Evolutionary conservation across 805 yeast species (phyloP).

Genomic region (Kuraishia hungarica): DNA sequence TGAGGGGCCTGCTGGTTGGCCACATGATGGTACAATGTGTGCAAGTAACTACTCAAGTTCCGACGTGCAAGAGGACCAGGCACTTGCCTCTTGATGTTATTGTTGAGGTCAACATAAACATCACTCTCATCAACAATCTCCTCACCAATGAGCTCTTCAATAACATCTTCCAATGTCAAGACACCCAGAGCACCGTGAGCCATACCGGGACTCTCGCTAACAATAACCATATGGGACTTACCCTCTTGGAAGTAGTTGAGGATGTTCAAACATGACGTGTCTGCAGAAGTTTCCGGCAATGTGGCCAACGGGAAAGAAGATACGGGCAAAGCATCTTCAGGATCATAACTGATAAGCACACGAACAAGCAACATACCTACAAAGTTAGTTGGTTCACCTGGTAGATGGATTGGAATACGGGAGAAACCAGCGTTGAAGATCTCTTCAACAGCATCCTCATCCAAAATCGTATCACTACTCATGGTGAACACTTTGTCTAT

Average conservation of each 20-base stretch:
- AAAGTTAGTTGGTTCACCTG: slow-evolving; percentile 82
- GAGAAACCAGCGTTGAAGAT: slow-evolving; percentile 92
- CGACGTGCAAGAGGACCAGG: slow-evolving; percentile 73
- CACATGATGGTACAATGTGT: slow-evolving; percentile 35
- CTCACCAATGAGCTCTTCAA: slow-evolving; percentile 95
- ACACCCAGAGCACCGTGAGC: slow-evolving; percentile 81
- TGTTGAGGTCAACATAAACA: slow-evolving; percentile 85
- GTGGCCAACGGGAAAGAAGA: slow-evolving; percentile 94
- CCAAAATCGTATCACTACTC: slow-evolving; percentile 73
- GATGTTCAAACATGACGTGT: slow-evolving; percentile 88
- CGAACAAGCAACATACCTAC: slow-evolving; percentile 93
- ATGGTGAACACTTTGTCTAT: slow-evolving; percentile 82
- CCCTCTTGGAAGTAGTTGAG: slow-evolving; percentile 97
- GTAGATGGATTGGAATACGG: slow-evolving; percentile 88
- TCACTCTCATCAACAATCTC: slow-evolving; percentile 96
- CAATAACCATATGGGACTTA: slow-evolving; percentile 94
- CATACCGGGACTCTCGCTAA: slow-evolving; percentile 77
- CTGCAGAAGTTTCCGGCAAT: slow-evolving; percentile 86
- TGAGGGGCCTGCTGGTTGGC: slow-evolving; percentile 23
- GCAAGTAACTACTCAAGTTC: slow-evolving; percentile 61
- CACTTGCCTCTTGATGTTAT: slow-evolving; percentile 67
- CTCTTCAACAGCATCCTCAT: slow-evolving; percentile 78
- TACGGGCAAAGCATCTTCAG: slow-evolving; percentile 90
- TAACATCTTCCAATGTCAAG: slow-evolving; percentile 92
- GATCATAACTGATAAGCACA: slow-evolving; percentile 89